Base-by-base conservation (phyloP, 495 filamentous ascomycete species). In the Cenococcum geophilum region DNA sequence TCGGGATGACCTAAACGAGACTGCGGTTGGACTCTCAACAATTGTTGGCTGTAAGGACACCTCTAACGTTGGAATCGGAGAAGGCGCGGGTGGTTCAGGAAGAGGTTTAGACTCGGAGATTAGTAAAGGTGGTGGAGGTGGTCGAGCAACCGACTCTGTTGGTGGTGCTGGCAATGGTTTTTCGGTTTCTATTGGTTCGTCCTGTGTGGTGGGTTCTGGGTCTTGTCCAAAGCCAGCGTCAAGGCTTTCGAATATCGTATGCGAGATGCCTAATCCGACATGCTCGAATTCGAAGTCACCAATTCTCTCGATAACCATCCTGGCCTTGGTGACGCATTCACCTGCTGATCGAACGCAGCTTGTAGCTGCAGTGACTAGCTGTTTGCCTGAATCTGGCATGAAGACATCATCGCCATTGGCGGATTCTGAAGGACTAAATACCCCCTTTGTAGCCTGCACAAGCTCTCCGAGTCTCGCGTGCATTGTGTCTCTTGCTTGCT, bases 201-300 rank as follows among this genome's bases (percentile, higher is more conserved):
- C 35, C 14, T 14, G 23, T 43, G 42, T 51, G 35, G 25, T 12
- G 3, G 12, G 23, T 25, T 63, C 64, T 14, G 25, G 42, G 6
- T 61, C 50, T 57, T 67, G 43, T 5, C 58, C 11, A 16, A 51
- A 35, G 51, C 9, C 27, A 12, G 58, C 42, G 11, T 37, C 54
- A 22, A 67, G 50, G 5, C 57, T 49, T 48, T 72, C 65, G 49
- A 74, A 65, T 47, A 72, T 68, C 11, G 58, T 59, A 20, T 71
- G 66, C 12, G 68, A 65, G n/a, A 74, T 34, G 25, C 68, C 70
- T 8, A 65, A 60, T 23, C 69, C 72, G n/a, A 47, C 55, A 32
- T 59, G 32, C 40, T 89, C 86, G 57, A 95, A 82, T 70, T 96
- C 91, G 68, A 99, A 96, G 73, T 99, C 93, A 22, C 93, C 95